phyloP scores from a whole-genome alignment of 1,139 yeast species.

The Kodamaea sp. region DNA sequence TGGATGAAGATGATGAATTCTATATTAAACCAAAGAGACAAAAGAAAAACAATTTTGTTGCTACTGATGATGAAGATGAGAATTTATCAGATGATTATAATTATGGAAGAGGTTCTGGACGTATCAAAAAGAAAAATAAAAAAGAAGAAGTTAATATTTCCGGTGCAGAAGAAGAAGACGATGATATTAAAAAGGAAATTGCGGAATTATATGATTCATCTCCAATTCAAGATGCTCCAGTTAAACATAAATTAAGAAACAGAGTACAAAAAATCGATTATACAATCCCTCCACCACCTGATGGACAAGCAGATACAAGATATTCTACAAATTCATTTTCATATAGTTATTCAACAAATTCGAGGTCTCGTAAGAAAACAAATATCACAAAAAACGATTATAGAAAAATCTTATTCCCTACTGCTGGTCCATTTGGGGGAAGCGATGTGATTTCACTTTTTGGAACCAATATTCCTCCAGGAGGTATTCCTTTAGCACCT shows the following conservation, averaged over 20 bases:
- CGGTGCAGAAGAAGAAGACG: slow-evolving; percentile 24
- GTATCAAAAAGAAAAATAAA: slow-evolving; percentile 14
- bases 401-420: slow-evolving; percentile 74
- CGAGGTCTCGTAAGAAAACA: slow-evolving; percentile 21
- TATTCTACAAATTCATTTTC: slow-evolving; percentile 2
- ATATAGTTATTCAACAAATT: slow-evolving; percentile 5
- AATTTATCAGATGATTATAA: slow-evolving; percentile 22
- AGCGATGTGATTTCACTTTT: slow-evolving; percentile 76
- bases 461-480: slow-evolving; percentile 60
- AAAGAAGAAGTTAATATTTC: slow-evolving; percentile 26
- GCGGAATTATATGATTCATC: slow-evolving; percentile 53
- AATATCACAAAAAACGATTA: slow-evolving; percentile 38
- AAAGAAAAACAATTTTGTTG: slow-evolving; percentile 28
- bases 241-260: slow-evolving; percentile 67
- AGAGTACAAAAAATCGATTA: slow-evolving; percentile 72
- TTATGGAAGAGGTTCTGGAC: slow-evolving; percentile 21
- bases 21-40: slow-evolving; percentile 21
- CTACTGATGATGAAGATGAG: slow-evolving; percentile 40
- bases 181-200: slow-evolving; percentile 46
- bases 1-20: slow-evolving; percentile 18
- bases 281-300: slow-evolving; percentile 75
- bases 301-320: slow-evolving; percentile 1
- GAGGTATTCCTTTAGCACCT: slow-evolving; percentile 40
- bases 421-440: slow-evolving; percentile 97
- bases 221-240: slow-evolving; percentile 43